These are phyloP conservation scores for Sphagnum magellanicum DNA, from an alignment of 228 moss, liverwort and hornwort genomes.

Conservation along the genomic window DNA sequence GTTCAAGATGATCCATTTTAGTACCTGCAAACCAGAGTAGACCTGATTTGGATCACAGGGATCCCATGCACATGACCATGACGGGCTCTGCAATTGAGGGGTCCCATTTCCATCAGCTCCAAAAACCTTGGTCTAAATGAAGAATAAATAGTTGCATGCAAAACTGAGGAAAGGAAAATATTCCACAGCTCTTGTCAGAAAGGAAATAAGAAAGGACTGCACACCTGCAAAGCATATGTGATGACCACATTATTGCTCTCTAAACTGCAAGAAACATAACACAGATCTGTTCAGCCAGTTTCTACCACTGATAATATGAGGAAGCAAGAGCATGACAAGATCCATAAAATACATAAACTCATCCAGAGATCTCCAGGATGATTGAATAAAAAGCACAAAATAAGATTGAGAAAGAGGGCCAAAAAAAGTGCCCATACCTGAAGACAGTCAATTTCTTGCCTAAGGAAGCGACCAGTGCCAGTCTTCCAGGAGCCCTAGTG, in stretches of 20 bases:
- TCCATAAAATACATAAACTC: no score
- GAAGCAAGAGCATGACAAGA: no score
- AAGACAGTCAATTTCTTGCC: constrained; percentile 69
- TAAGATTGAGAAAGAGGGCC: neutral
- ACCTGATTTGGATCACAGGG: constrained; percentile 54
- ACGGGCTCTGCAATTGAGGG: constrained; percentile 53
- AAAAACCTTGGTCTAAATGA: no score
- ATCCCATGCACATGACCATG: constrained; percentile 94
- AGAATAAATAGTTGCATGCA: no score
- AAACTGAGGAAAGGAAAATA: neutral
- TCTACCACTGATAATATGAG: no score
- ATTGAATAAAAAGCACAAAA: neutral
- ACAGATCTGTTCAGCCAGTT: neutral
- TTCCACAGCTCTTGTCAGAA: neutral
- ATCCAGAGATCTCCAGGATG: neutral
- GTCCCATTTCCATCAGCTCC: neutral
- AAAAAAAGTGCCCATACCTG: constrained; percentile 27
- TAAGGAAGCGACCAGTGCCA: constrained; percentile 68
- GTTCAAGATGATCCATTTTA: neutral
- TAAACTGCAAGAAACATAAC: constrained; percentile 41
- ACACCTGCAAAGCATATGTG: constrained; percentile 56
- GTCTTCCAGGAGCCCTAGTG: constrained; percentile 58
- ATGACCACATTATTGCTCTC: constrained; percentile 63
- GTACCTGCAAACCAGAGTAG: constrained; percentile 75
- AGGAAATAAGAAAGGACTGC: constrained; percentile 1